Base-by-base conservation (phyloP, 805 yeast species). In the Nakazawaea wickerhamii region DNA sequence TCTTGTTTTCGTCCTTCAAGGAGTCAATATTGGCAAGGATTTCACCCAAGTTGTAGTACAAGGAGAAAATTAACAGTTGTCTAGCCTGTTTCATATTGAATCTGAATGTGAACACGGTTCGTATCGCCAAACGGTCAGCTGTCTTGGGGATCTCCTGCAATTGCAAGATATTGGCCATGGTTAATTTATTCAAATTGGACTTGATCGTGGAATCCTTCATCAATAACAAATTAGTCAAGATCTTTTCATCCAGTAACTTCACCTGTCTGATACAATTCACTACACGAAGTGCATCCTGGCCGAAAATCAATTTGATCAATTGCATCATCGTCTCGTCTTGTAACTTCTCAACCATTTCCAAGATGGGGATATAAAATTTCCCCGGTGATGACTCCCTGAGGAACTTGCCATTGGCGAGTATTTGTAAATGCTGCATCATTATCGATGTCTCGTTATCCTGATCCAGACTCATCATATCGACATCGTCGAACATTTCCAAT, bases 91-190 rank as follows among this genome's bases (percentile, higher is more conserved):
- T 45, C 31, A 63, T 64, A 45, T 77, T 79, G 51, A 79, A 83
- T 54, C 88, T 74, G 70, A 88, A 93, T 26, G 90, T 71, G 57
- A 78, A 93, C 22, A 85, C 83, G 1, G 97, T 83, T 51, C 95
- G 79, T 31, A 86, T 79, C 0, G 97, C 95, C 2, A 95, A 90
- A 51, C 98, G 73, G 59, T 93, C 98, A 19, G 79, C 81, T 7
- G 95, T 83, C 54, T 91, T 77, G 10, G 98, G 97, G 22, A 93
- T 84, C 64, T 93, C 99, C 62, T 91, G 98, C 28, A 90, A 73
- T 57, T 91, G 96, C 15, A 90, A 66, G 15, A 85, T 73, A 48
- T 90, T 88, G 49, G 78, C 71, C 41, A 73, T 75, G 21, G 85
- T 73, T 41, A 93, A 65, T 26, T 76, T 74, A 36, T 83, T 75